These are phyloP conservation scores for Diaporthe caulivora DNA, from an alignment of 2,329 filamentous ascomycete species.

Conservation along the genomic window DNA sequence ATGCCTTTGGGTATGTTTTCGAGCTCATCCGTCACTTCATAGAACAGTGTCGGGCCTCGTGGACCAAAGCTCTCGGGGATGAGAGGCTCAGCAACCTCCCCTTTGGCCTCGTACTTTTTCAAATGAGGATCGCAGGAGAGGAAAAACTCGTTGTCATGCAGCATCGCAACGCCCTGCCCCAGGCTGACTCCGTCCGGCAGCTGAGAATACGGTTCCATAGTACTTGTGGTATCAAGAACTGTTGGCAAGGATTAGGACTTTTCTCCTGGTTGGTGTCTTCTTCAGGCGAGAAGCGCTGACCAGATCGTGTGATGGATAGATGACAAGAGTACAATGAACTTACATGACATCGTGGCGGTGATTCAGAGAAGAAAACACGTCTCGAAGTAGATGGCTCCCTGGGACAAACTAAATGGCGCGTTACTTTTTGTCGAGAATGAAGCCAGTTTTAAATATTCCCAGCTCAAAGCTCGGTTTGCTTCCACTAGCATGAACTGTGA, in stretches of 20 bases:
- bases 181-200: slow-evolving; percentile 54
- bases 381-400: neutral
- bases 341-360: neutral
- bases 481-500: neutral
- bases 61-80: slow-evolving; percentile 46
- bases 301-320: too few relatives aligned
- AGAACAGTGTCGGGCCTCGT: slow-evolving; percentile 43
- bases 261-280: neutral
- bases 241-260: slow-evolving; percentile 17
- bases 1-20: slow-evolving; percentile 54
- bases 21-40: slow-evolving; percentile 45
- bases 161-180: slow-evolving; percentile 55
- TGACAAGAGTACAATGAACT: neutral
- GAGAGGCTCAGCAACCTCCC: slow-evolving; percentile 40
- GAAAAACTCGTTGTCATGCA: slow-evolving; percentile 66
- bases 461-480: neutral
- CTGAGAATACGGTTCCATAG: slow-evolving; percentile 56
- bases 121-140: slow-evolving; percentile 66
- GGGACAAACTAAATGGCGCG: neutral
- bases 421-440: neutral
- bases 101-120: slow-evolving; percentile 55
- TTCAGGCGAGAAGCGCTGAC: neutral
- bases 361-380: neutral
- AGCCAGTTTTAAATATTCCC: neutral
- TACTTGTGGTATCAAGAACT: slow-evolving; percentile 60